Base-by-base conservation (phyloP, 805 yeast species). In the Candida koratica region DNA sequence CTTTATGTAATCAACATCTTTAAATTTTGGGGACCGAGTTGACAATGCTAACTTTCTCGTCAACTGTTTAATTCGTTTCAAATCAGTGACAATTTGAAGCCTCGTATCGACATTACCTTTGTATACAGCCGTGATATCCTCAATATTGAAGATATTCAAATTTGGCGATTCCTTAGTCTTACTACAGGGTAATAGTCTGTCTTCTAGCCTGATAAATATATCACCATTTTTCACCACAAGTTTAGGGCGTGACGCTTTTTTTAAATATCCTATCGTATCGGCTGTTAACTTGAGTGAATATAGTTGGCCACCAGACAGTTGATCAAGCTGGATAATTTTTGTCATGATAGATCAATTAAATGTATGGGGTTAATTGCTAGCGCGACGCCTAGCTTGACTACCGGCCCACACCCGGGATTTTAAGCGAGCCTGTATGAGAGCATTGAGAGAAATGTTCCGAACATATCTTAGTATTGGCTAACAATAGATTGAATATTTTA, bases 211-310 rank as follows among this genome's bases (percentile, higher is more conserved):
- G 20, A 64, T 49, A 29, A 58, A 58, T 57, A 60, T 38, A 9
- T 41, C 42, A 18, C 70, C 71, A 40, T 63, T 45, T 38, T 60
- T 57, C 24, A 66, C 69, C 28, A 66, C 46, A 31, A 66, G 47
- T 46, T 58, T 61, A 23, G 67, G 60, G 15, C 32, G 39, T 11
- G 20, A 5, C 4, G 18, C 5, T 8, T 18, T 18, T 5, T 11
- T 18, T 12, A 29, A 10, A 9, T 18, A n/a, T 12, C 25, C 25
- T 3, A 29, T 6, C 5, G 32, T 29, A 4, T 29, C 32, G 14
- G 12, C 20, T 2, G 32, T 29, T 12, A 29, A 18, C 17, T 29
- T 29, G 11, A 29, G 4, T 6, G 32, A 29, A n/a, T 29, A 29
- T 14, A 29, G 20, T 12, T 29, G 32, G 4, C 15, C 20, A 19